These are phyloP conservation scores for Apiospora marii DNA, from an alignment of 2,329 filamentous ascomycete genomes.

Conservation along the genomic window DNA sequence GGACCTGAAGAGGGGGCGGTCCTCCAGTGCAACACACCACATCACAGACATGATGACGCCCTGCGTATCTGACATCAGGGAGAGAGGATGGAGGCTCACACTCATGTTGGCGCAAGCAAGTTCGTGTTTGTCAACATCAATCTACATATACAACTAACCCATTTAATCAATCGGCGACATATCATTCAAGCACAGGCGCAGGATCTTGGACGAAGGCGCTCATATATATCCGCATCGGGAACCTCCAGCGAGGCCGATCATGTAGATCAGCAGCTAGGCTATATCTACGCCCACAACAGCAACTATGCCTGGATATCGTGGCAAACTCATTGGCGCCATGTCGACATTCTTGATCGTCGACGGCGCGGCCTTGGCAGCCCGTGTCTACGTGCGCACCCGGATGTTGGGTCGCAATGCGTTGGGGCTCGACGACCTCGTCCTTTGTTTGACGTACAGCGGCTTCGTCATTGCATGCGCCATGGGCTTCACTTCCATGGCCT, in stretches of 20 bases:
- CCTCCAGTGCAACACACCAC: not conserved
- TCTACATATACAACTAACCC: not conserved
- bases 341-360: slow-evolving; percentile 39
- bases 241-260: not conserved
- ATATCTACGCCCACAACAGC: not conserved
- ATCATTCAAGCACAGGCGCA: not conserved
- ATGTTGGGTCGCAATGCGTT: slow-evolving; percentile 37
- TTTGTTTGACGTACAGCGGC: slow-evolving; percentile 42
- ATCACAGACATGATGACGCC: not conserved
- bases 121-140: not conserved
- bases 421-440: slow-evolving; percentile 41
- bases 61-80: not conserved
- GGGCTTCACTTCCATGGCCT: slow-evolving; percentile 41
- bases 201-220: not conserved
- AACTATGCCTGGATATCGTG: slow-evolving; percentile 28
- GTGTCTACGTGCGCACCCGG: slow-evolving; percentile 41
- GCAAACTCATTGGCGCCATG: slow-evolving; percentile 38
- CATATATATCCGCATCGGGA: not conserved
- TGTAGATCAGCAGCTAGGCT: not conserved
- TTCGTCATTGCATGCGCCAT: slow-evolving; percentile 39
- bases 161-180: not conserved
- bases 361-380: slow-evolving; percentile 34
- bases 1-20: not conserved
- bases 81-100: not conserved
- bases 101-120: not conserved